These are phyloP conservation scores for Hyaloperonospora arabidopsidis DNA, from an alignment of 352 stramenopile species.

Conservation along the genomic window DNA sequence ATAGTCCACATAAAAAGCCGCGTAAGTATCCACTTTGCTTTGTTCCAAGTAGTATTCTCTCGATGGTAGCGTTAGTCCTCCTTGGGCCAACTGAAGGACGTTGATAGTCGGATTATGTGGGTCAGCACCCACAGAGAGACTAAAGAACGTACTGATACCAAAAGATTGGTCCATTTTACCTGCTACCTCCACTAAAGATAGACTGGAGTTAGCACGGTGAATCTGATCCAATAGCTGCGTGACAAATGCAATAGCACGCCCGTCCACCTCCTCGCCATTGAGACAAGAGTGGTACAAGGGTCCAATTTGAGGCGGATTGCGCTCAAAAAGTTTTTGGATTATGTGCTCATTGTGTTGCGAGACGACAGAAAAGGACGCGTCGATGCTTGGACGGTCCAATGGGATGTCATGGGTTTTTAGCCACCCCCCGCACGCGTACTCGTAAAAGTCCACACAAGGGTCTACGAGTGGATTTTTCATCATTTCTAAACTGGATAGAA, in stretches of 20 bases:
- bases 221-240: conserved; percentile 32
- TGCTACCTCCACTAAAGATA: conserved; percentile 33
- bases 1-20: conserved; percentile 40
- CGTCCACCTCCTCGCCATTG: conserved; percentile 31
- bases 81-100: conserved; percentile 44
- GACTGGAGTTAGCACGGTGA: conserved; percentile 32
- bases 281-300: conserved; percentile 58
- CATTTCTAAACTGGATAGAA: conserved; percentile 33
- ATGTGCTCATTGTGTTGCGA: conserved; percentile 46
- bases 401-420: conserved; percentile 47
- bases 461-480: conserved; percentile 49
- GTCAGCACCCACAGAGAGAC: conserved; percentile 35
- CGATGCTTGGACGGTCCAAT: conserved; percentile 34
- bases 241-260: conserved; percentile 31
- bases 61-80: conserved; percentile 55
- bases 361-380: conserved; percentile 52
- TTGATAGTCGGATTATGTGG: conserved; percentile 37
- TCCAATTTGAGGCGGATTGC: conserved; percentile 45
- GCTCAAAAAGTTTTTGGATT: conserved; percentile 39
- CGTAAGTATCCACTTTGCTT: conserved; percentile 32
- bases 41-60: conserved; percentile 52
- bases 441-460: conserved; percentile 71
- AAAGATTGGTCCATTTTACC: conserved; percentile 41
- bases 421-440: conserved; percentile 70
- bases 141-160: conserved; percentile 46